Evolutionary conservation across 768 basidiomycete species (phyloP).

Genomic region (Auriscalpium orientale): DNA sequence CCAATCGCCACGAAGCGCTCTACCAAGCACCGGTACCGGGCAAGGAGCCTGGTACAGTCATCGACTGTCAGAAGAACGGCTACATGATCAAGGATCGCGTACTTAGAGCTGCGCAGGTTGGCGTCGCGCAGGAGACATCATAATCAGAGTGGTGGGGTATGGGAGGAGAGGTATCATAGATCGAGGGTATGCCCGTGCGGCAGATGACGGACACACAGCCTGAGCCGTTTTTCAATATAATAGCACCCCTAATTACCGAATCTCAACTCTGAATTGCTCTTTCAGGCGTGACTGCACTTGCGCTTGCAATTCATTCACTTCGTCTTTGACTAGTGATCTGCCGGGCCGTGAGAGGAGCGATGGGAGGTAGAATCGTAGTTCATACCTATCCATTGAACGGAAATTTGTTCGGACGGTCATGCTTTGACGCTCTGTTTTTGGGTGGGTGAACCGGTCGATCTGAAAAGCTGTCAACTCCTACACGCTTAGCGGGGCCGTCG

Average conservation of each 20-base stretch:
- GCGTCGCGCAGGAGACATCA: conserved; percentile 71
- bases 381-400: conserved; percentile 90
- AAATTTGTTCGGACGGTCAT: conserved; percentile 90
- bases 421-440: conserved; percentile 73
- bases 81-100: conserved; percentile 94
- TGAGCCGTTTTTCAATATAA: conserved; percentile 23
- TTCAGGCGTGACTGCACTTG: conserved; percentile 48
- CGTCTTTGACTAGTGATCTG: conserved; percentile 84
- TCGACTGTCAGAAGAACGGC: conserved; percentile 86
- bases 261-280: conserved; percentile 72
- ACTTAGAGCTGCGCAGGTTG: conserved; percentile 92
- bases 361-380: not conserved
- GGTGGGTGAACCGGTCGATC: conserved; percentile 90
- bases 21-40: conserved; percentile 90
- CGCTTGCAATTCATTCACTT: conserved; percentile 75
- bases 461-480: conserved; percentile 26
- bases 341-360: conserved; percentile 2
- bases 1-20: conserved; percentile 90
- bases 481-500: not conserved
- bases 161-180: conserved; percentile 4
- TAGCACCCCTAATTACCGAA: conserved; percentile 56
- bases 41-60: conserved; percentile 81
- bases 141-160: conserved; percentile 19
- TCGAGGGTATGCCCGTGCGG: conserved; percentile 3
- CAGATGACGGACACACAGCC: conserved; percentile 24